Percentiles rank a stretch among this genome's conserved stretches.
These are phyloP conservation scores for Hemileccinum impolitum DNA, from an alignment of 768 basidiomycete species.

Conservation along the genomic window DNA sequence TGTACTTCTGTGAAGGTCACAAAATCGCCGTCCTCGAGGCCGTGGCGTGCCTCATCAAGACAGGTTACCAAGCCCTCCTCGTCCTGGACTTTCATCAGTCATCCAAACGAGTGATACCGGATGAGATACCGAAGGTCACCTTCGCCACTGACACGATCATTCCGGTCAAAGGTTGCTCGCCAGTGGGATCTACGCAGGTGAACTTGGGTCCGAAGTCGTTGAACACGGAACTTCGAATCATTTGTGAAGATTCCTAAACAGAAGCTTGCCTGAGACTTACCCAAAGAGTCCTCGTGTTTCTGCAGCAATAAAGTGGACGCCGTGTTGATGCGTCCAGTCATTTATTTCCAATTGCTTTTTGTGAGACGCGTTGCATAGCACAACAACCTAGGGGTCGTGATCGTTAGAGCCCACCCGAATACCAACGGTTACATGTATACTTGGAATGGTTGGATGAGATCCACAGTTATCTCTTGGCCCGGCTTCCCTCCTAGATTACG, in stretches of 20 bases:
- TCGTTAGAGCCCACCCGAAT: conserved; percentile 7
- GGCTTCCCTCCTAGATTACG: conserved; percentile 74
- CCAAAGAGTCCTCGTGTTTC: conserved; percentile 94
- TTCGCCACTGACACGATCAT: conserved; percentile 96
- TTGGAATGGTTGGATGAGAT: conserved; percentile 86
- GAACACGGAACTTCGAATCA: conserved; percentile 70
- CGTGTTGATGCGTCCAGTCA: conserved; percentile 88
- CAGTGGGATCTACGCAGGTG: conserved; percentile 96
- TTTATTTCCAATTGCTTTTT: conserved; percentile 92
- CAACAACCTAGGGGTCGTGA: conserved; percentile 66
- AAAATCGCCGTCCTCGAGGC: conserved; percentile 97
- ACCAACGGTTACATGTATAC: conserved; percentile 39
- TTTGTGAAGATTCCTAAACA: conserved; percentile 3
- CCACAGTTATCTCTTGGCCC: conserved; percentile 75
- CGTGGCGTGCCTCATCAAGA: conserved; percentile 95
- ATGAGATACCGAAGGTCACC: conserved; percentile 38
- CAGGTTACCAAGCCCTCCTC: conserved; percentile 93
- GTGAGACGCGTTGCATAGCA: conserved; percentile 75
- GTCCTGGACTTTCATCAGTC: conserved; percentile 44
- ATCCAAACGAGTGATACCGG: background rate
- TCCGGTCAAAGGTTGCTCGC: conserved; percentile 87
- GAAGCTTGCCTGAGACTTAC: conserved; percentile 40
- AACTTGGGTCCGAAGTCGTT: conserved; percentile 96
- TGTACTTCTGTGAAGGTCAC: conserved; percentile 96
- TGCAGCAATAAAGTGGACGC: conserved; percentile 87